Evolutionary conservation across 495 filamentous ascomycete genomes (phyloP), one percentile per base, ranked within the genome.

Genomic region (Cladorrhinum samala): DNA sequence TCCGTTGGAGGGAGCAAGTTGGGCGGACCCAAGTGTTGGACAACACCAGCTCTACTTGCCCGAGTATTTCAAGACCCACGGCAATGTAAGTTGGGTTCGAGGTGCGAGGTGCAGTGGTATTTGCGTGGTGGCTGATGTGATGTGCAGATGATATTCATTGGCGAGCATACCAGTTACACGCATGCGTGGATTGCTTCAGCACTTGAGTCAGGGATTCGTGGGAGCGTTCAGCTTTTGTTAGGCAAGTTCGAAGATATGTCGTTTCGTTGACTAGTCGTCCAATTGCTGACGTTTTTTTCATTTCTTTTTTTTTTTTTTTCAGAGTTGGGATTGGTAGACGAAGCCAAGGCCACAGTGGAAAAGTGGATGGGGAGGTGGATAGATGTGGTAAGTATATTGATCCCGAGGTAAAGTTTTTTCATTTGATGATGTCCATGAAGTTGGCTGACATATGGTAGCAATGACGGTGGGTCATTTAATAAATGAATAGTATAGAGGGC

Each of bases 151-250:
- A 79, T 87, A 30, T 87, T 87, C 46, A 71, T 87, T 6, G 84
- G 84, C 13, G 84, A 88, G 67, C 84, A 87, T 62, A 87, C 84
- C 1, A 80, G 77, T 43, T 87, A 84, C 65, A 87, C 84, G n/a
- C 84, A 87, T 61, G 83, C 83, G 4, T 88, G 84, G 84, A 86
- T 88, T 43, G 81, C 83, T 18, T 78, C 77, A 3, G 84, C 84
- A 7, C 66, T 88, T 19, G 84, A 87, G 63, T 83, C 79, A 18
- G 84, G 81, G 0, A 80, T 87, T 19, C 70, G 84, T 0, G 84
- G 83, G 0, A 80, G 78, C 8, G 78, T 82, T 14, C 84, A 88
- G 61, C 56, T 86, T 48, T 63, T 86, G 52, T 9, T 47, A 16
- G 45, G 45, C 30, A 18, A 27, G 44, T 72, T 87, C 1, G 82